These are phyloP conservation scores for baker's yeast (Saccharomyces cerevisiae) DNA, from an alignment of 805 yeast species.

Conservation along the genomic window DNA sequence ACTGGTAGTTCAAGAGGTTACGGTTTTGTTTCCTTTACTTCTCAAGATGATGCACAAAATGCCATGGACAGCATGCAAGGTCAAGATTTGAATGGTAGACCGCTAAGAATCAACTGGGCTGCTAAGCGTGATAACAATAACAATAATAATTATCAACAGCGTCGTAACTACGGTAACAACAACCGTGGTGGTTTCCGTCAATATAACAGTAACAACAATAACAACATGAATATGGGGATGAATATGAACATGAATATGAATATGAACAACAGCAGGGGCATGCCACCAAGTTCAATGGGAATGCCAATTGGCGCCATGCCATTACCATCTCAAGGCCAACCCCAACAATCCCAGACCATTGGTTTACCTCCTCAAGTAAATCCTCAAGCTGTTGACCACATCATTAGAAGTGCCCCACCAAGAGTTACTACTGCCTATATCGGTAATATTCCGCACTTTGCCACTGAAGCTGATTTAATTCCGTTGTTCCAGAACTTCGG, in stretches of 20 bases:
- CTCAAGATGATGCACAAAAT: constrained; percentile 59
- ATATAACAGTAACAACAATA: constrained; percentile 18
- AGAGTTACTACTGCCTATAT: constrained; percentile 67
- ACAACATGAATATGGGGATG: constrained; percentile 8
- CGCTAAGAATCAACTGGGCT: constrained; percentile 85
- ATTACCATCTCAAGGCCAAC: constrained; percentile 13
- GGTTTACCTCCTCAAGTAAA: constrained; percentile 28
- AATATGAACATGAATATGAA: constrained; percentile 12
- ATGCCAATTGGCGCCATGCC: constrained; percentile 19
- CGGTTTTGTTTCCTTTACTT: constrained; percentile 75
- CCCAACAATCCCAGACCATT: constrained; percentile 16
- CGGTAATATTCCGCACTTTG: constrained; percentile 75
- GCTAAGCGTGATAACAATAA: constrained; percentile 48
- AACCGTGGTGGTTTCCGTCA: constrained; percentile 19
- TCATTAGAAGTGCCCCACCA: constrained; percentile 68
- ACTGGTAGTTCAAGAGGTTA: constrained; percentile 87
- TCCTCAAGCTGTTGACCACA: constrained; percentile 59
- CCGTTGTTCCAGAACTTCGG: constrained; percentile 76
- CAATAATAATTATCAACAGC: constrained; percentile 7
- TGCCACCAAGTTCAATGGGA: constrained; percentile 20
- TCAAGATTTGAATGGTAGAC: constrained; percentile 58
- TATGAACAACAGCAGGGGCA: constrained; percentile 11
- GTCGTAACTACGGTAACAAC: constrained; percentile 3
- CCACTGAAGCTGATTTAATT: constrained; percentile 62
- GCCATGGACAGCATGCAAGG: constrained; percentile 75